Base-by-base conservation (phyloP, 2,329 filamentous ascomycete species). In the Claviceps pazoutovae region DNA sequence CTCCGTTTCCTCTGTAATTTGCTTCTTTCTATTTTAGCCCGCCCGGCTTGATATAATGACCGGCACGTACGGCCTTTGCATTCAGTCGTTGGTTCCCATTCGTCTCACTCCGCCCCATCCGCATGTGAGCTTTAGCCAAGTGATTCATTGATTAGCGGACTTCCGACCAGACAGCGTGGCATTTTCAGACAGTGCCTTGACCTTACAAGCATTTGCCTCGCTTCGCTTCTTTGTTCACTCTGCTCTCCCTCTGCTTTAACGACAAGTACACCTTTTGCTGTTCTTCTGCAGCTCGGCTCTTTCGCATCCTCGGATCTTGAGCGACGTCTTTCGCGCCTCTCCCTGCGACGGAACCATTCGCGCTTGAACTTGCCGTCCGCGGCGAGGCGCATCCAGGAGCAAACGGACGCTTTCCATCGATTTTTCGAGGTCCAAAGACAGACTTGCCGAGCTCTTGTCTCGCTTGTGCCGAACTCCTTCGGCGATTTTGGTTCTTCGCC, bases 141-240 rank as follows among this genome's bases (percentile, higher is more conserved):
- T 34, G 30, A 34, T 46, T 21, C 38, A 30, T 38, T 11, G 4
- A 36, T 46, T 39, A 30, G 45, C 38, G n/a, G 19, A 42, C 9
- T 44, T 49, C 51, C 9, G 30, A 49, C 46, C 41, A 53, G 57
- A 55, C 59, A 60, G 53, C 56, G 57, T 60, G 59, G 58, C 59
- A 56, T 60, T 55, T 57, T 59, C 54, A 54, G 50, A 50, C 45
- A 26, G 17, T 11, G 6, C 16, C 38, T 16, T n/a, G 14, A 9
- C n/a, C 38, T 41, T 4, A 4, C n/a, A 16, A n/a, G 16, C 6
- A 5, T 6, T 6, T 21, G 8, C 21, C 23, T 26, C 5, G 43
- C 14, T 9, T 8, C 26, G 11, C 23, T 26, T 11, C n/a, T 9
- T 47, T 21, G 17, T 4, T 13, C 11, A 37, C 4, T 17, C 38